Conservation (phyloP, 2,329 filamentous ascomycete genomes). For the Penicillium brasilianum region DNA sequence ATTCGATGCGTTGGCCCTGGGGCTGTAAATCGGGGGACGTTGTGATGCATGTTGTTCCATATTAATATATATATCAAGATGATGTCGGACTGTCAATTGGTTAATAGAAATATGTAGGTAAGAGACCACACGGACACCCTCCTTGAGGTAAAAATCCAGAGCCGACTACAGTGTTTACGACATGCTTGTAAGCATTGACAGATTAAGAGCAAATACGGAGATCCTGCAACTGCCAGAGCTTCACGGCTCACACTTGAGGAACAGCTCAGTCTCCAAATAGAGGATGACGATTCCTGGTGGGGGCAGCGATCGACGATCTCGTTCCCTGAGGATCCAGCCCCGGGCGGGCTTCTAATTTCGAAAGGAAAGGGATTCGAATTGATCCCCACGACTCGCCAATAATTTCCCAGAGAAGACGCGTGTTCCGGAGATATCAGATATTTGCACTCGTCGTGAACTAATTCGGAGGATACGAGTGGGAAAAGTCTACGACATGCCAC, state of each 20-base stretch:
- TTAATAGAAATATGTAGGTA: too few relatives aligned
- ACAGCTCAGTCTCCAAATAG: not conserved
- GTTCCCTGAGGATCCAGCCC: not conserved
- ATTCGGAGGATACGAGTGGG: too few relatives aligned
- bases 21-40: not conserved
- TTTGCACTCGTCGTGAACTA: too few relatives aligned
- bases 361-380: not conserved
- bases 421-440: not conserved
- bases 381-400: not conserved
- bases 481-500: too few relatives aligned
- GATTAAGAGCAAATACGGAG: not conserved
- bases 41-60: too few relatives aligned
- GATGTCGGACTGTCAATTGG: not conserved
- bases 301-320: not conserved
- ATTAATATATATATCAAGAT: not conserved
- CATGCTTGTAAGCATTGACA: not conserved
- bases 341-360: not conserved
- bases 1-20: not conserved
- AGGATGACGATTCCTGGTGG: constrained; percentile 3
- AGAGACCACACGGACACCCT: not conserved
- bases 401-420: not conserved
- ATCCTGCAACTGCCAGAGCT: not conserved
- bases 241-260: not conserved
- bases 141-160: not conserved
- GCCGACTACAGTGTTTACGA: not conserved